A percentile compares a stretch with the other conserved stretches of the same genome.
Evolutionary conservation across 208 protist species (phyloP).

Genomic region (Trypanosomatidae sp.): DNA sequence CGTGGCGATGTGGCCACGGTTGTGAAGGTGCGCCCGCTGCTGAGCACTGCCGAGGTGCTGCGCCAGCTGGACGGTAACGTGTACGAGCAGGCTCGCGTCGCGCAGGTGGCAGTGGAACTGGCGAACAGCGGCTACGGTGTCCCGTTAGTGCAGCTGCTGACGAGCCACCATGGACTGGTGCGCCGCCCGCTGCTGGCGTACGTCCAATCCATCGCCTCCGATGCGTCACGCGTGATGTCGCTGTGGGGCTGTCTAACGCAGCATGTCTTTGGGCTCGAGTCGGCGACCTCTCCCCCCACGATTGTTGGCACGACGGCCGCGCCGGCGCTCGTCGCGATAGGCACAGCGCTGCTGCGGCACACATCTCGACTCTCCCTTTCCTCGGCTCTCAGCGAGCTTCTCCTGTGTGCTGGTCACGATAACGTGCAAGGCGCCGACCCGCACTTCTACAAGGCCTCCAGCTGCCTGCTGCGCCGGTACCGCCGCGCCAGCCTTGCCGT

Average conservation of each 20-base stretch:
- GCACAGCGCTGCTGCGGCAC: conserved; percentile 52
- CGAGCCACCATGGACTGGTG: conserved; percentile 59
- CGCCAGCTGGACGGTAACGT: conserved; percentile 40
- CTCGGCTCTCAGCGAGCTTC: conserved; percentile 51
- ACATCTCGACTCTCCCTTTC: conserved; percentile 28
- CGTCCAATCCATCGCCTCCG: conserved; percentile 25
- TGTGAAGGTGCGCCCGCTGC: conserved; percentile 29
- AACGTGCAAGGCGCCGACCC: conserved; percentile 70
- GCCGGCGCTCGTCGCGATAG: conserved; percentile 38
- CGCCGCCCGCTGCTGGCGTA: conserved; percentile 40
- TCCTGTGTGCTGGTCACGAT: conserved; percentile 81
- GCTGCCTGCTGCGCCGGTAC: conserved; percentile 25
- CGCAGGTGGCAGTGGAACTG: conserved; percentile 60
- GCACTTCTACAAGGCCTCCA: conserved; percentile 53
- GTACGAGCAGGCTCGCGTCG: conserved; percentile 50
- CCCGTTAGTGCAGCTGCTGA: conserved; percentile 66
- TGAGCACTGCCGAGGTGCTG: conserved; percentile 69
- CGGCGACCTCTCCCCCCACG: conserved; percentile 21
- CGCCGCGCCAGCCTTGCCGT: conserved; percentile 17
- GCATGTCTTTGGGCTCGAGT: conserved; percentile 62
- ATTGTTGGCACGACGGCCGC: conserved; percentile 54
- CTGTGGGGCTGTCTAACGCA: conserved; percentile 69
- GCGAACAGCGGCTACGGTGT: conserved; percentile 46
- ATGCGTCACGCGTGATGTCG: conserved; percentile 32
- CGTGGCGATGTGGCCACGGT: conserved; percentile 14